Conservation (phyloP, 1,139 yeast genomes). For the Protomyces inouyei region DNA sequence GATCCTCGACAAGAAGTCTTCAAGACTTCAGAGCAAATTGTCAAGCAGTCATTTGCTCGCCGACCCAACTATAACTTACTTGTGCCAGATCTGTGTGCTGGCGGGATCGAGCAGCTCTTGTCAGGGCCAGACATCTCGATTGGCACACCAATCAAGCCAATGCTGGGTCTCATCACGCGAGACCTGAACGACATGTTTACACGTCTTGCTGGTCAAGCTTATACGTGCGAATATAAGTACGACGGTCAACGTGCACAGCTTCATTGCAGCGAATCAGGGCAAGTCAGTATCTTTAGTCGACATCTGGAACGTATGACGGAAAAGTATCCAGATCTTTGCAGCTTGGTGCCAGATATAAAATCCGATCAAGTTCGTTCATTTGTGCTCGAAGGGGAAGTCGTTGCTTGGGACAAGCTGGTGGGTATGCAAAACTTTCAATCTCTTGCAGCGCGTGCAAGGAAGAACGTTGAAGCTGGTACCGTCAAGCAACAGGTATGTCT, state of each 20-base stretch:
- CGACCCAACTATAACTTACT: slow-evolving; percentile 86
- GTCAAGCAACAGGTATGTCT: slow-evolving; percentile 87
- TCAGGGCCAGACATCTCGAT: slow-evolving; percentile 31
- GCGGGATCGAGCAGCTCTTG: slow-evolving; percentile 59
- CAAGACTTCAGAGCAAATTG: slow-evolving; percentile 61
- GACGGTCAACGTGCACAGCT: slow-evolving; percentile 98
- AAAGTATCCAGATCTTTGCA: slow-evolving; percentile 83
- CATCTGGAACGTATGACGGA: slow-evolving; percentile 97
- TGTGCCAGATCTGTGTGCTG: slow-evolving; percentile 58
- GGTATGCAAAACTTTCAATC: slow-evolving; percentile 85
- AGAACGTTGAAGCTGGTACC: slow-evolving; percentile 80
- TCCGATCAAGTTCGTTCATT: slow-evolving; percentile 28
- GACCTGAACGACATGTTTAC: slow-evolving; percentile 84
- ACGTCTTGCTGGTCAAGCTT: slow-evolving; percentile 61
- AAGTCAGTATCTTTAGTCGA: slow-evolving; percentile 74
- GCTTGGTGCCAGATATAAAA: slow-evolving; percentile 34
- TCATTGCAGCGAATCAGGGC: slow-evolving; percentile 64
- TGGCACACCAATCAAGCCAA: slow-evolving; percentile 89
- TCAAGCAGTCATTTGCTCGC: slow-evolving; percentile 34
- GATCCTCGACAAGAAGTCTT: slow-evolving; percentile 70
- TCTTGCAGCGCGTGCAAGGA: slow-evolving; percentile 85
- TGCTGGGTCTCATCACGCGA: slow-evolving; percentile 96
- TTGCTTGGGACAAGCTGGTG: slow-evolving; percentile 82
- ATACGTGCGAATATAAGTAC: slow-evolving; percentile 93
- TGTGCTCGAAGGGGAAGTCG: slow-evolving; percentile 76